phyloP scores from a whole-genome alignment of 1,284 basidiomycete genomes.

The Sparassis latifolia region DNA sequence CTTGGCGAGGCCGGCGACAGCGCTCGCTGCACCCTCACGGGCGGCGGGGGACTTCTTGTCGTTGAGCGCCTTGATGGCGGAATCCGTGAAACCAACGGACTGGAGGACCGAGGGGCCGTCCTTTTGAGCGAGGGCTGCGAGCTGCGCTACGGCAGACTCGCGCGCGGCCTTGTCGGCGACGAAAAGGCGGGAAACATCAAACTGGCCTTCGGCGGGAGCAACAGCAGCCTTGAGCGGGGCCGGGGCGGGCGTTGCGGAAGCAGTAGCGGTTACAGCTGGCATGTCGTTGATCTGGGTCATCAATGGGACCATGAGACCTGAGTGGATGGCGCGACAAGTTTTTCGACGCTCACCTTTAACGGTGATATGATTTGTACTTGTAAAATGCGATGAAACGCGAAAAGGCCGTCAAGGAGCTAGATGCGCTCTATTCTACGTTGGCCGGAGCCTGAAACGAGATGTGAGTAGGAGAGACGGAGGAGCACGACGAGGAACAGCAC shows the following conservation, averaged over 20 bases:
- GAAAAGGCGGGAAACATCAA: slow-evolving; percentile 65
- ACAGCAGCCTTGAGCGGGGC: slow-evolving; percentile 61
- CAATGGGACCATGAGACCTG: slow-evolving; percentile 16
- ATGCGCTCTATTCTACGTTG: slow-evolving; percentile 32
- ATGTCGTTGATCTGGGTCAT: slow-evolving; percentile 49
- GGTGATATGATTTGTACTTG: slow-evolving; percentile 24
- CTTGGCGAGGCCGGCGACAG: slow-evolving; percentile 68
- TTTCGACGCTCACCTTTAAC: slow-evolving; percentile 20
- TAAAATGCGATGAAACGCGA: slow-evolving; percentile 23
- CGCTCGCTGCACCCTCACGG: slow-evolving; percentile 79
- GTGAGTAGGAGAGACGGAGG: not conserved
- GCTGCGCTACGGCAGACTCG: slow-evolving; percentile 60
- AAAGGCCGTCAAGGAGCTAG: slow-evolving; percentile 33
- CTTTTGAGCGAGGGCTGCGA: slow-evolving; percentile 75
- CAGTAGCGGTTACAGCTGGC: slow-evolving; percentile 61
- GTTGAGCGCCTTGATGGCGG: slow-evolving; percentile 78
- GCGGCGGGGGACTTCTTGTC: slow-evolving; percentile 89
- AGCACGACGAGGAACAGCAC: slow-evolving; percentile 16
- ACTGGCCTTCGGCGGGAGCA: slow-evolving; percentile 44
- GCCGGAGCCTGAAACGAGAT: slow-evolving; percentile 20
- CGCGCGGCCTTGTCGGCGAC: slow-evolving; percentile 70
- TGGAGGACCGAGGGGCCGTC: slow-evolving; percentile 82
- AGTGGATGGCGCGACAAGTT: slow-evolving; percentile 1
- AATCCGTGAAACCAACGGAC: slow-evolving; percentile 73
- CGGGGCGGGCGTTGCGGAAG: slow-evolving; percentile 43